Conservation (phyloP, 78 protist species). For the Dictyostelium brefeldianum region DNA sequence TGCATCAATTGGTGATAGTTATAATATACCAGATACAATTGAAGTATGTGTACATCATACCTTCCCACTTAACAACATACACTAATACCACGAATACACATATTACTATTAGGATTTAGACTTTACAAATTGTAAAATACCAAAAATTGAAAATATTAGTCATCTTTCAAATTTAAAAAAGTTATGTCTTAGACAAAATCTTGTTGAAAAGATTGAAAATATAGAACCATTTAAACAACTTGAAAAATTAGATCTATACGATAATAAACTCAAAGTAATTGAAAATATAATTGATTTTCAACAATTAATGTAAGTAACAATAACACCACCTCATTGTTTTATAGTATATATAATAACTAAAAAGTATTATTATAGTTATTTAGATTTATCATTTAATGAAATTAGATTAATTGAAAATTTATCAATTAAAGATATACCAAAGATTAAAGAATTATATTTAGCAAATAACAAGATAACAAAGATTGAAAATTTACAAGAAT, state of each 20-base stretch:
- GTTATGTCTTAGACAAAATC: slow-evolving; percentile 79
- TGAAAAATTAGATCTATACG: slow-evolving; percentile 50
- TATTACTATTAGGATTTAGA: slow-evolving; percentile 39
- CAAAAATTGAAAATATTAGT: slow-evolving; percentile 47
- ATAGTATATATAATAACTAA: not conserved
- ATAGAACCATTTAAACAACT: slow-evolving; percentile 32
- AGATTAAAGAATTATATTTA: slow-evolving; percentile 53
- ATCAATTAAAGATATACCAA: slow-evolving; percentile 24
- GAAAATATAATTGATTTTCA: slow-evolving; percentile 47
- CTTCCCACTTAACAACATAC: no score
- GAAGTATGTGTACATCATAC: no score
- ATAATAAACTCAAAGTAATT: slow-evolving; percentile 54
- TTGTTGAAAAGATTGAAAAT: slow-evolving; percentile 54
- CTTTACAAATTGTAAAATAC: slow-evolving; percentile 69
- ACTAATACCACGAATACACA: no score
- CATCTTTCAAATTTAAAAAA: slow-evolving; percentile 66
- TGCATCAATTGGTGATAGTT: slow-evolving; percentile 54
- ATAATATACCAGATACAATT: slow-evolving; percentile 31
- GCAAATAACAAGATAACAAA: slow-evolving; percentile 71
- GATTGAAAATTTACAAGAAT: slow-evolving; percentile 35
- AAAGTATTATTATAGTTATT: not conserved
- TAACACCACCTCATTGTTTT: not conserved
- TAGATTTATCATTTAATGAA: slow-evolving; percentile 82
- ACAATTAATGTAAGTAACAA: slow-evolving; percentile 17
- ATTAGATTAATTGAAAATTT: slow-evolving; percentile 53